Conservation (phyloP, 2,329 filamentous ascomycete species). For the Alternaria sp. region DNA sequence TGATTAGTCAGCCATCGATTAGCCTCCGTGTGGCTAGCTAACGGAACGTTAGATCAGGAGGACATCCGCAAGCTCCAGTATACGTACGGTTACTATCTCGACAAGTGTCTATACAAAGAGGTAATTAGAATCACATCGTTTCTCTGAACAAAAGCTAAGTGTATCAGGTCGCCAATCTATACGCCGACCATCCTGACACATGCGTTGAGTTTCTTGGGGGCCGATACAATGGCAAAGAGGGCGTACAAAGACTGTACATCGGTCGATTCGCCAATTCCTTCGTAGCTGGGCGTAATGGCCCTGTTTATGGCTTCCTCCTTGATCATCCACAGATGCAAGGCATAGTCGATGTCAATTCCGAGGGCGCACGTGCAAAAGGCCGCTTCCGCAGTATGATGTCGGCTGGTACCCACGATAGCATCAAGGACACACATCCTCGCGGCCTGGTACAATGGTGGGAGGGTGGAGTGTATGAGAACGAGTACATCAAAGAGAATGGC, state of each 20-base stretch:
- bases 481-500: slow-evolving; percentile 65
- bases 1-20: slow-evolving; percentile 1
- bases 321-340: slow-evolving; percentile 67
- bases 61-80: slow-evolving; percentile 65
- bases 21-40: slow-evolving; percentile 12
- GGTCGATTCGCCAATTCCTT: slow-evolving; percentile 61
- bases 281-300: slow-evolving; percentile 64
- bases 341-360: slow-evolving; percentile 61
- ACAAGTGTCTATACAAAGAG: slow-evolving; percentile 67
- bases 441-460: slow-evolving; percentile 67
- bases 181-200: slow-evolving; percentile 61
- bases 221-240: slow-evolving; percentile 61
- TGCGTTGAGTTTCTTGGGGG: slow-evolving; percentile 66
- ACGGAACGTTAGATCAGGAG: slow-evolving; percentile 56
- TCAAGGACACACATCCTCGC: slow-evolving; percentile 60
- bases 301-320: slow-evolving; percentile 64
- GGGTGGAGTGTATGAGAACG: slow-evolving; percentile 66
- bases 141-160: background rate
- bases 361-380: slow-evolving; percentile 59
- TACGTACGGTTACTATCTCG: slow-evolving; percentile 67
- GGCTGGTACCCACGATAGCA: slow-evolving; percentile 62
- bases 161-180: slow-evolving; percentile 52
- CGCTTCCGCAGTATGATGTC: slow-evolving; percentile 65
- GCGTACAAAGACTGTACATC: slow-evolving; percentile 62
- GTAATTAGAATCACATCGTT: slow-evolving; percentile 31